Evolutionary conservation across 805 yeast genomes (phyloP), one percentile per base, ranked within the genome.

Genomic region (Teunomyces kruisii): DNA sequence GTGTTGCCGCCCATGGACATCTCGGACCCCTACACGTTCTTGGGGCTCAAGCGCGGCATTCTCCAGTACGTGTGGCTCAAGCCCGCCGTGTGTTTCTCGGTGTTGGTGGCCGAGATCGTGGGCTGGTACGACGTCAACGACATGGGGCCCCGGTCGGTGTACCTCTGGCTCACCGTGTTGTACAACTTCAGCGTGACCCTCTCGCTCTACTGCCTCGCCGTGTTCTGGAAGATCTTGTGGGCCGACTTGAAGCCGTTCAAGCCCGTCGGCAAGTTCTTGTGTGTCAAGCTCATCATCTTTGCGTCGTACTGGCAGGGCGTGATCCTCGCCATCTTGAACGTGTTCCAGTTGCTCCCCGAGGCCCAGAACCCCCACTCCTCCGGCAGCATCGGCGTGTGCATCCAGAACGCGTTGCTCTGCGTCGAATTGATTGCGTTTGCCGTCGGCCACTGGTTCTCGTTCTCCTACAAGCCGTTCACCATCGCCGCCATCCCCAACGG

Each of bases 231-330:
- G 59, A 88, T 96, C 53, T 71, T 94, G n/a, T 83, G 86, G 67
- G 61, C 59, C 2, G 97, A 91, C 55, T 73, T 94, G 53, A 76
- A 70, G 43, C 86, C 84, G 1, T 91, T 84, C 68, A 79, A 88
- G 44, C 98, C 98, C 3, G 83, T 94, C 79, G 90, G 95, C 9
- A 91, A 91, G 66, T 94, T 94, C 62, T 62, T 94, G 32, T 90
- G 97, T 67, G 96, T 94, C 39, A 94, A 94, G 59, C 75, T 90
- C 51, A 89, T 94, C 44, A 91, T 94, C 40, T 94, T 94, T 74
- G 98, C 97, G 17, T 87, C 96, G n/a, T 94, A 90, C 62, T 94
- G 99, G 99, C 99, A 94, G 61, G 89, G 95, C 0, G 67, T 86
- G 7, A 51, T 83, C 1, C 67, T 87, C 37, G 80, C 81, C 4